Conservation (phyloP, 208 protist species). For the Leishmania gerbilli region DNA sequence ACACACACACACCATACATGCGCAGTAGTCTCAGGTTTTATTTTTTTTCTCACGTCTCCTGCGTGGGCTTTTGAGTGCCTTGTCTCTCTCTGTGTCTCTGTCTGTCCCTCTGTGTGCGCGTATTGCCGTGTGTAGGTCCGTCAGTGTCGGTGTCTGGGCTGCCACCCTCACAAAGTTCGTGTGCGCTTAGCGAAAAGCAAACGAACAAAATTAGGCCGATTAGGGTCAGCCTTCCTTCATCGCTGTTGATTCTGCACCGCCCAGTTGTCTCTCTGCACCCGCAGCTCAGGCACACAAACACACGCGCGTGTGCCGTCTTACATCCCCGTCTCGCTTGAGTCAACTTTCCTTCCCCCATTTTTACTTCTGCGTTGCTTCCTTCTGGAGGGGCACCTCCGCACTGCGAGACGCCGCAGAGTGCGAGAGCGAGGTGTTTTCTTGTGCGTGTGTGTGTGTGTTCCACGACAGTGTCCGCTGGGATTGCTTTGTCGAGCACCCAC, state of each 20-base stretch:
- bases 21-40: neutral
- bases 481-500: neutral
- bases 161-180: neutral
- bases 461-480: no score
- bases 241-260: neutral
- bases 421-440: neutral
- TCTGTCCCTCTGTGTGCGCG: neutral
- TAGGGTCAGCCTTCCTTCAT: neutral
- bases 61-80: neutral
- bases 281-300: neutral
- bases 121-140: neutral
- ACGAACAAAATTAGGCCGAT: no score
- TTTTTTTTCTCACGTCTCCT: neutral
- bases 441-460: neutral
- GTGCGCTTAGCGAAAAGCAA: no score
- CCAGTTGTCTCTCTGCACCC: neutral
- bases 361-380: neutral
- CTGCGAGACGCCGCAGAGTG: neutral
- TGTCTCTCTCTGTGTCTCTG: no score
- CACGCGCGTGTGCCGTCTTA: neutral
- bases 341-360: neutral
- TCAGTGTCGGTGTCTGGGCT: neutral
- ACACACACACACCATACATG: neutral
- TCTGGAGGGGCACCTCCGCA: neutral
- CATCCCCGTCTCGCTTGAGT: neutral